Percentiles rank a stretch among this genome's conserved stretches.
Evolutionary conservation across 139 green algal species (phyloP).

Genomic region (Chlorella ohadii): DNA sequence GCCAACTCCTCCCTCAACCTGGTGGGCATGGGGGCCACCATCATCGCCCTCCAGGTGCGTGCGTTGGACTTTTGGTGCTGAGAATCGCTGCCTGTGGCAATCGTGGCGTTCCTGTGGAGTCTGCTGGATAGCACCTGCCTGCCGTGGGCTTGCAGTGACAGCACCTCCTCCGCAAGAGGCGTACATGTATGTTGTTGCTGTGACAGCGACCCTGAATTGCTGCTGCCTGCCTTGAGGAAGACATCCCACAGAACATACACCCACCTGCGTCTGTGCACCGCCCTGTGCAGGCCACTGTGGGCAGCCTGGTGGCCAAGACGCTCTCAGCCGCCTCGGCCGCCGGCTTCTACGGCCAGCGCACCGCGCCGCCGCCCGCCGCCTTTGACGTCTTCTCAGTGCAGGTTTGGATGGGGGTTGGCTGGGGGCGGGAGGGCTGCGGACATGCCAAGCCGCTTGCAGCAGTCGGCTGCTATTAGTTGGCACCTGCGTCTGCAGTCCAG

Average conservation of each 20-base stretch:
- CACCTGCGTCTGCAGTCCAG: background rate
- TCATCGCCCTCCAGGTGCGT: constrained; percentile 83
- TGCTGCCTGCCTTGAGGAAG: background rate
- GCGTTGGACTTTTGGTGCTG: too few species aligned
- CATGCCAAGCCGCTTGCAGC: too few species aligned
- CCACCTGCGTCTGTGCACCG: background rate
- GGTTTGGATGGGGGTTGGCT: constrained; percentile 50
- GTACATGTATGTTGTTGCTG: too few species aligned
- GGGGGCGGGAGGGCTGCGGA: too few species aligned
- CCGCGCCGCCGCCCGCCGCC: constrained; percentile 69
- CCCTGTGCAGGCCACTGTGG: constrained; percentile 67
- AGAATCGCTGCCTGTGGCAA: too few species aligned
- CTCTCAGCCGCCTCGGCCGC: constrained; percentile 70
- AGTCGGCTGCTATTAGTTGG: too few species aligned
- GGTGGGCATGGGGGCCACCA: constrained; percentile 77
- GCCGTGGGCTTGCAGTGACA: too few species aligned
- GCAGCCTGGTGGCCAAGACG: constrained; percentile 90
- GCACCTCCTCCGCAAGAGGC: too few species aligned
- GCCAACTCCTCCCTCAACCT: constrained; percentile 85
- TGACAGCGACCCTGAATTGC: too few species aligned
- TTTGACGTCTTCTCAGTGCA: constrained; percentile 95
- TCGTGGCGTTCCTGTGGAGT: too few species aligned
- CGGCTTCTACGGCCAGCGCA: constrained; percentile 50
- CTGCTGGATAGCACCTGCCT: too few species aligned
- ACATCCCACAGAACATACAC: too few species aligned